Conservation (phyloP, 768 basidiomycete genomes). For the Lanmaoa rubissima region DNA sequence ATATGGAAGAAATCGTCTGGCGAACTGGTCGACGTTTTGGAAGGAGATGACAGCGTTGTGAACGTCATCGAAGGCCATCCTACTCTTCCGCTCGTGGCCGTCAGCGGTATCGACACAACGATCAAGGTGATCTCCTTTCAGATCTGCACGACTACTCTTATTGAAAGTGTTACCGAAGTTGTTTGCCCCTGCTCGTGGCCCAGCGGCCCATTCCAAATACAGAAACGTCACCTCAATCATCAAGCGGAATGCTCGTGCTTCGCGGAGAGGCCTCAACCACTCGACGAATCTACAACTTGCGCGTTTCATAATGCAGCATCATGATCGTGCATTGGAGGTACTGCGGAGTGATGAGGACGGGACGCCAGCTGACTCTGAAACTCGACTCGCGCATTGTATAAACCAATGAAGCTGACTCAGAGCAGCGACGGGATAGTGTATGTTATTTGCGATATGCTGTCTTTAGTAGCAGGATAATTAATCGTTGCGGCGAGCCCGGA, state of each 20-base stretch:
- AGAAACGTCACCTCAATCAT: slow-evolving; percentile 54
- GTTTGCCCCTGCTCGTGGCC: slow-evolving; percentile 55
- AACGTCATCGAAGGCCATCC: slow-evolving; percentile 87
- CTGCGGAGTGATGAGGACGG: slow-evolving; percentile 24
- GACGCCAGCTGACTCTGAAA: slow-evolving; percentile 25
- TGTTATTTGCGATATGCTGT: neutral
- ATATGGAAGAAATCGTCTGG: slow-evolving; percentile 76
- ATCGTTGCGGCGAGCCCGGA: neutral
- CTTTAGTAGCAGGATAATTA: neutral
- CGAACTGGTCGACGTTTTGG: slow-evolving; percentile 68
- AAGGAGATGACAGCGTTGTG: slow-evolving; percentile 79
- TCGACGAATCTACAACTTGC: slow-evolving; percentile 26
- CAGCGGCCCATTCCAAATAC: slow-evolving; percentile 54
- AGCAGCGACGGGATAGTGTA: neutral
- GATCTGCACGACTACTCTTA: neutral
- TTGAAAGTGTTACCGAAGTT: slow-evolving; percentile 41
- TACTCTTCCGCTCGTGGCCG: slow-evolving; percentile 74
- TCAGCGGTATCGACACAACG: slow-evolving; percentile 83
- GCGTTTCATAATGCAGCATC: slow-evolving; percentile 33
- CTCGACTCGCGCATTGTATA: slow-evolving; percentile 27
- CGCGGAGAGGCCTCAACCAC: slow-evolving; percentile 23
- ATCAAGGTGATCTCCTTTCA: slow-evolving; percentile 57
- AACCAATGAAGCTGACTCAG: slow-evolving; percentile 22
- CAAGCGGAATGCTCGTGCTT: slow-evolving; percentile 46
- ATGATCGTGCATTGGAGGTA: slow-evolving; percentile 23